phyloP scores from a whole-genome alignment of 2,329 filamentous ascomycete species.

The Paraconiothyrium sp. region DNA sequence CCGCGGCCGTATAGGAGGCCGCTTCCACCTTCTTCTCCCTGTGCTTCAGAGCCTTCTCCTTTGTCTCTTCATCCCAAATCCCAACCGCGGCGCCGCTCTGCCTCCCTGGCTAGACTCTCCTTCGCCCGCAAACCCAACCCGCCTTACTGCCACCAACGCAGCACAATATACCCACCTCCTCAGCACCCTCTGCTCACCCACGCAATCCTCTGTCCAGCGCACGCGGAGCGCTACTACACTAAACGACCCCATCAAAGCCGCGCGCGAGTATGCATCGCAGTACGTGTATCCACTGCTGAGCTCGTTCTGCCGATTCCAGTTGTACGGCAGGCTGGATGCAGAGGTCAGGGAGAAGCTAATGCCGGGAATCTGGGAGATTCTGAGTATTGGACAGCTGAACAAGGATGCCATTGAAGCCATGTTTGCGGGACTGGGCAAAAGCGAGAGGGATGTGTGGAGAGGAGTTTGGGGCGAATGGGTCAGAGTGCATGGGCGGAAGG shows the following conservation, averaged over 20 bases:
- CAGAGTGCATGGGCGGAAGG: constrained; percentile 35
- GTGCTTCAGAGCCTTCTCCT: constrained; percentile 64
- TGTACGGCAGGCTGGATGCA: constrained; percentile 59
- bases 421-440: constrained; percentile 48
- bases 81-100: constrained; percentile 35
- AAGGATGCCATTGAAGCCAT: constrained; percentile 46
- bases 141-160: constrained; percentile 56
- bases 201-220: constrained; percentile 63
- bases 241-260: constrained; percentile 68
- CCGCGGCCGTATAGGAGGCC: constrained; percentile 66
- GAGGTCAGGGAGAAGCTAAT: constrained; percentile 67
- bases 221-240: constrained; percentile 52
- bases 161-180: constrained; percentile 64
- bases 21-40: constrained; percentile 67
- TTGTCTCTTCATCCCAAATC: constrained; percentile 63
- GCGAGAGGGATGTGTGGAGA: constrained; percentile 49
- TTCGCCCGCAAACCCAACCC: constrained; percentile 18
- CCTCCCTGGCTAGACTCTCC: constrained; percentile 44
- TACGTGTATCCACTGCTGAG: constrained; percentile 67
- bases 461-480: constrained; percentile 50
- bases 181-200: constrained; percentile 69
- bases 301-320: constrained; percentile 63
- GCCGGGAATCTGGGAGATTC: constrained; percentile 59
- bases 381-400: constrained; percentile 44
- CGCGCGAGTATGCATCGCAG: constrained; percentile 65